phyloP scores from a whole-genome alignment of 257 asterid species.

The Nicotiana tabacum region DNA sequence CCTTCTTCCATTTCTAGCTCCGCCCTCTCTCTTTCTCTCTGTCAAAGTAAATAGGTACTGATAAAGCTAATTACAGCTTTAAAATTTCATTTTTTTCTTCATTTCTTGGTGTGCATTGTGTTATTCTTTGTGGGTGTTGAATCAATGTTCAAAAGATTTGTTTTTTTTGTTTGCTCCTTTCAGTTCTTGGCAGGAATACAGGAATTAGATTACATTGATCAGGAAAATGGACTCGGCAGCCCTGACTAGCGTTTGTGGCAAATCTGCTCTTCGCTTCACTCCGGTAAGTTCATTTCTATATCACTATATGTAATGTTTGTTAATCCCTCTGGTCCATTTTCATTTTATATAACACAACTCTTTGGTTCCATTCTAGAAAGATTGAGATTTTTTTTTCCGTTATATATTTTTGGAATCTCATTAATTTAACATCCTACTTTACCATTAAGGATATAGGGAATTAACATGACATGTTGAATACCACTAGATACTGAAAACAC shows the following conservation, averaged over 20 bases:
- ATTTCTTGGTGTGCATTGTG: not conserved
- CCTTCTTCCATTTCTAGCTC: not conserved
- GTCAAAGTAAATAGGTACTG: not conserved
- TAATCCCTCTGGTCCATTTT: not conserved
- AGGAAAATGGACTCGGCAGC: conserved; percentile 14
- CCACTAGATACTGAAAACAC: not conserved
- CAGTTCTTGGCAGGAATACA: not conserved
- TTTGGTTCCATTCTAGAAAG: not conserved
- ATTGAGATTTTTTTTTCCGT: not conserved
- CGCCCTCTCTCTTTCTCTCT: not conserved
- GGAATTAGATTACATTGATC: not conserved
- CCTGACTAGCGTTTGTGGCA: conserved; percentile 12
- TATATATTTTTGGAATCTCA: not conserved
- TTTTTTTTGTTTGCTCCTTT: not conserved
- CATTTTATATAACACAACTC: not conserved
- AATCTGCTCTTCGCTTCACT: conserved; percentile 7
- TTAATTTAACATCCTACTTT: not conserved
- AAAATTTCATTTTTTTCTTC: not conserved
- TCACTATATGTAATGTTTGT: not conserved
- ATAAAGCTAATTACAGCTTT: not conserved
- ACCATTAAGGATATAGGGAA: not conserved
- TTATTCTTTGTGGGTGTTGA: not conserved
- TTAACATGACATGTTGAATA: not conserved
- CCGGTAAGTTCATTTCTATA: not conserved
- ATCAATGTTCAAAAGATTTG: not conserved